Base-by-base conservation (phyloP, 805 yeast species). In the Saturnispora silvae region DNA sequence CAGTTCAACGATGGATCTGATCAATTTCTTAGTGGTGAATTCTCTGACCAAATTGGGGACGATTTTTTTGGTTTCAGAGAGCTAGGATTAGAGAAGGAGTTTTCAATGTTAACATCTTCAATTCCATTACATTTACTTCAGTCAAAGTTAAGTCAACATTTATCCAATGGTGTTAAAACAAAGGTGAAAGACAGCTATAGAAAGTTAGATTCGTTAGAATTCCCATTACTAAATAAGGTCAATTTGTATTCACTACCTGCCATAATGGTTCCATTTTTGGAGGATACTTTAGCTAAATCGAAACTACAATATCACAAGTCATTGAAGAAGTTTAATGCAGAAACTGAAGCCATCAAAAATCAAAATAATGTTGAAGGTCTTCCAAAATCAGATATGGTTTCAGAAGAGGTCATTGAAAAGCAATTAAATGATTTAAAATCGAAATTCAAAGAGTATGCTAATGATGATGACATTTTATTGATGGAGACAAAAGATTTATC, bases 1-100 rank as follows among this genome's bases (percentile, higher is more conserved):
- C 81, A 76, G 45, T 92, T 92, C 56, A 75, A 65, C 27, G 98
- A 94, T 53, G 83, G 85, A 50, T 81, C 95, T 50, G 96, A 92
- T 45, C 95, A 89, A 57, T 92, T 87, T 54, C 60, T 89, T 46
- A 81, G 92, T 22, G 99, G 99, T 40, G 96, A 87, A 51, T 92
- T 92, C 56, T 81, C 96, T 1, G 80, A 74, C 49, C 96, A 87
- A 43, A 63, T 92, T 27, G 98, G 97, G 5, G 98, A 89, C 50
- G 99, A 92, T 60, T 92, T 87, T 68, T 94, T 94, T 62, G 99
- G 99, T 0, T 94, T 92, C 65, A 81, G 73, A 53, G 97, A 89
- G 46, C 65, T 92, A 33, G 98, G 98, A 0, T 63, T 92, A 37
- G 97, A 89, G 51, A 83, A 80, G 50, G 99, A 92, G 56, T 81